phyloP scores from a whole-genome alignment of 495 filamentous ascomycete genomes.

The Daldinia caldariorum region DNA sequence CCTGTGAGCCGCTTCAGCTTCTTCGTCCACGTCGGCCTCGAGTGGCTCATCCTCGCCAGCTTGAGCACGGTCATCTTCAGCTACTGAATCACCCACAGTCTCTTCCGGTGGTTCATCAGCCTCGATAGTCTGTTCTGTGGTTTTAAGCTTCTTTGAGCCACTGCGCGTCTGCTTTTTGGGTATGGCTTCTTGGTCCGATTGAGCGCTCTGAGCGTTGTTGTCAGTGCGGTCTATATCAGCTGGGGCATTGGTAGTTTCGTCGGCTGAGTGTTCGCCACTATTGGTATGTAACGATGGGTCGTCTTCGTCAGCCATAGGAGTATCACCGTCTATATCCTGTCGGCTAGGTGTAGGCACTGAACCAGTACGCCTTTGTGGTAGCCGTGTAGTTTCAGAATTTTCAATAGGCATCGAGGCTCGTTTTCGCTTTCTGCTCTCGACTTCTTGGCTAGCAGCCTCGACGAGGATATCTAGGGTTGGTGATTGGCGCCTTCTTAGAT shows the following conservation, averaged over 20 bases:
- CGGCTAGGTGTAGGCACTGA: slow-evolving; percentile 52
- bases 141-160: slow-evolving; percentile 53
- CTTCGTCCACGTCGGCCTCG: slow-evolving; percentile 62
- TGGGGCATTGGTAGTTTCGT: slow-evolving; percentile 48
- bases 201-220: slow-evolving; percentile 38
- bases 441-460: slow-evolving; percentile 47
- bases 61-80: slow-evolving; percentile 53
- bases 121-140: slow-evolving; percentile 43
- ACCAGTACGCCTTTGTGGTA: slow-evolving; percentile 66
- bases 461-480: slow-evolving; percentile 43
- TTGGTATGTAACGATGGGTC: slow-evolving; percentile 51
- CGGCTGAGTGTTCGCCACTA: slow-evolving; percentile 54
- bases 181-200: slow-evolving; percentile 47
- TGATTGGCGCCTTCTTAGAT: slow-evolving; percentile 33
- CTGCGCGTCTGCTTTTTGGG: slow-evolving; percentile 54
- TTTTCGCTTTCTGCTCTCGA: slow-evolving; percentile 63
- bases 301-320: slow-evolving; percentile 56
- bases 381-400: slow-evolving; percentile 60
- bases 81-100: slow-evolving; percentile 41
- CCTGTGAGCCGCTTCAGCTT: slow-evolving; percentile 62
- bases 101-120: slow-evolving; percentile 48
- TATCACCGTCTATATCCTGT: slow-evolving; percentile 51
- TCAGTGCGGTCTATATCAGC: slow-evolving; percentile 42
- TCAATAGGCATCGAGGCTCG: slow-evolving; percentile 55
- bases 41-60: slow-evolving; percentile 58